Conservation (phyloP, 179 eudicot genomes). For the Sideroxylon spinosum region DNA sequence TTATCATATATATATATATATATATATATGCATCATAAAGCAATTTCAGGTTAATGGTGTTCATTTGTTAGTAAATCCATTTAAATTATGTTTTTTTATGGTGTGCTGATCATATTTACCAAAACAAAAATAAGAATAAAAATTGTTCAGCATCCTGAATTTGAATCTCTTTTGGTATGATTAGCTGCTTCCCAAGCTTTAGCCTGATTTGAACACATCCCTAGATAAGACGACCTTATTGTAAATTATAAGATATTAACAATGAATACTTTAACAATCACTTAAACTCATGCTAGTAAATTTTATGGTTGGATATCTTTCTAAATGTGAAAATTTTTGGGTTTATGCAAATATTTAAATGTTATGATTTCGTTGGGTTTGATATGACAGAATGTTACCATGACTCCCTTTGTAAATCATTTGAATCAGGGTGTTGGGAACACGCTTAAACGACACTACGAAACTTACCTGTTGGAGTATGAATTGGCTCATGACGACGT, state of each 20-base stretch:
- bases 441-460: conserved; percentile 91
- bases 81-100: no score
- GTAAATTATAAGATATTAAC: not conserved
- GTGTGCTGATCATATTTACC: no score
- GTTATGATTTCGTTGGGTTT: not conserved
- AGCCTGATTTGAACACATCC: not conserved
- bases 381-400: not conserved
- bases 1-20: no score
- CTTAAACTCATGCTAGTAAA: not conserved
- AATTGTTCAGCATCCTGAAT: not conserved
- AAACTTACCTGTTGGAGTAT: conserved; percentile 87
- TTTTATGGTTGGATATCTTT: no score
- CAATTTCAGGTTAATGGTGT: no score
- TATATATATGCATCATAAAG: no score
- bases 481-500: conserved; percentile 97
- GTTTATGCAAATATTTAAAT: not conserved
- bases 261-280: not conserved
- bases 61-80: no score
- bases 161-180: not conserved
- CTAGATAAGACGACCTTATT: not conserved
- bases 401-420: not conserved
- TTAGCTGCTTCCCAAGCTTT: not conserved
- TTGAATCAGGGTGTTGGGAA: conserved; percentile 87
- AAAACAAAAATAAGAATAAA: no score
- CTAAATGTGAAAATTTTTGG: no score